Conservation (phyloP, 768 basidiomycete species). For the Trametes coccinea region DNA sequence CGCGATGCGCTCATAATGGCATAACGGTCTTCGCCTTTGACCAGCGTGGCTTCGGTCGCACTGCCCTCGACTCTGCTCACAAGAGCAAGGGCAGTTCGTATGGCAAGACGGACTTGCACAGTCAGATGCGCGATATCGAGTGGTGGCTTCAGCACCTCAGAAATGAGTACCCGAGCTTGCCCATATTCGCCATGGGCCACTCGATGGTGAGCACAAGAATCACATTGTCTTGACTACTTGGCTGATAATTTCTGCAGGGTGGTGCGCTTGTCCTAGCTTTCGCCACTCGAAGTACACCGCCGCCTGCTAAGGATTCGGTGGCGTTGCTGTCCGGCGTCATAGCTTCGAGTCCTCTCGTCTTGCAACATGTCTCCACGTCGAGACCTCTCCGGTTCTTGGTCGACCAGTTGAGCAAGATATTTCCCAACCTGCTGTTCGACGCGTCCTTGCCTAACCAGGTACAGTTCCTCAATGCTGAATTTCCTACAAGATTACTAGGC, state of each 20-base stretch:
- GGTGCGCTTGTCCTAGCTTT: slow-evolving; percentile 63
- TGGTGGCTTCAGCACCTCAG: slow-evolving; percentile 59
- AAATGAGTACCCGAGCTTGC: slow-evolving; percentile 43
- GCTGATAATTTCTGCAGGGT: slow-evolving; percentile 44
- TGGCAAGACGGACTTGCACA: slow-evolving; percentile 57
- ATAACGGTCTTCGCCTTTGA: slow-evolving; percentile 70
- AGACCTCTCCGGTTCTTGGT: not conserved
- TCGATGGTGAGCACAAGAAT: slow-evolving; percentile 56
- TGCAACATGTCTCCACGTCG: not conserved
- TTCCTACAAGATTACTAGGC: too few species aligned
- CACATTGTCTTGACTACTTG: not conserved
- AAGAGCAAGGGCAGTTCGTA: slow-evolving; percentile 56
- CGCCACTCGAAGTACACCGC: slow-evolving; percentile 41
- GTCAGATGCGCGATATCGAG: slow-evolving; percentile 63
- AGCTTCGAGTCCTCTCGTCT: slow-evolving; percentile 61
- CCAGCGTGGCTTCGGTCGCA: slow-evolving; percentile 76
- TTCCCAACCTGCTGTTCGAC: not conserved
- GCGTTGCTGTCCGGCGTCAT: slow-evolving; percentile 58
- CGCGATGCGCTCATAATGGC: slow-evolving; percentile 47
- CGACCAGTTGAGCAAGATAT: not conserved
- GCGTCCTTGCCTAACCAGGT: not conserved
- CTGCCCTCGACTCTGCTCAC: slow-evolving; percentile 55
- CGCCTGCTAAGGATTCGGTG: slow-evolving; percentile 36
- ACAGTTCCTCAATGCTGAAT: not conserved
- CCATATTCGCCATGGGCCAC: slow-evolving; percentile 70